These are phyloP conservation scores for Mortierella sp. DNA, from an alignment of 371 early-diverging fungal species.

Conservation along the genomic window DNA sequence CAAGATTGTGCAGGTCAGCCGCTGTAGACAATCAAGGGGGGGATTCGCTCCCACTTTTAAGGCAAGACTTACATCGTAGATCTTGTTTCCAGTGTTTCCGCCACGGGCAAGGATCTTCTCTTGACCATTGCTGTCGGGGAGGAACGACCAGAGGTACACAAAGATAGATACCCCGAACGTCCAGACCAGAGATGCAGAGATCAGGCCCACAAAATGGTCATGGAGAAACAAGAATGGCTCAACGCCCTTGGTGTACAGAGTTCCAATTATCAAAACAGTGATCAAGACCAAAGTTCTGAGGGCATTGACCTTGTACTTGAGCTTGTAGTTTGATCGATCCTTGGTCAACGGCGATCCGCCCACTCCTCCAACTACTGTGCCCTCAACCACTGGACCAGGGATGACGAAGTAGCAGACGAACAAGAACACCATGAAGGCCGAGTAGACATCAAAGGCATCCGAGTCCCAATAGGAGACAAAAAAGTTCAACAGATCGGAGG, in stretches of 20 bases:
- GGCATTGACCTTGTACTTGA: slow-evolving; percentile 54
- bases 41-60: no score
- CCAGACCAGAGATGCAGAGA: slow-evolving; percentile 72
- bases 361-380: slow-evolving; percentile 74
- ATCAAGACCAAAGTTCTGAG: slow-evolving; percentile 72
- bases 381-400: slow-evolving; percentile 78
- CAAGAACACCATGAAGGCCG: slow-evolving; percentile 77
- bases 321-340: slow-evolving; percentile 49
- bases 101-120: slow-evolving; percentile 78
- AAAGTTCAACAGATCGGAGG: slow-evolving; percentile 38
- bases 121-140: slow-evolving; percentile 55
- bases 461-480: slow-evolving; percentile 45
- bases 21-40: no score
- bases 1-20: no score
- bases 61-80: slow-evolving; percentile 84
- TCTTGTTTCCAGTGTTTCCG: slow-evolving; percentile 90
- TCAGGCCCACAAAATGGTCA: slow-evolving; percentile 77
- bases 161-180: slow-evolving; percentile 69
- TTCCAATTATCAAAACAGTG: slow-evolving; percentile 54
- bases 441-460: slow-evolving; percentile 66
- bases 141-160: slow-evolving; percentile 84
- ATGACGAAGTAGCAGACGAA: slow-evolving; percentile 67
- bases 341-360: slow-evolving; percentile 32
- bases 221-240: slow-evolving; percentile 79
- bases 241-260: slow-evolving; percentile 58